Base-by-base conservation (phyloP, 345 rosid species). In the Stellera chamaejasme region DNA sequence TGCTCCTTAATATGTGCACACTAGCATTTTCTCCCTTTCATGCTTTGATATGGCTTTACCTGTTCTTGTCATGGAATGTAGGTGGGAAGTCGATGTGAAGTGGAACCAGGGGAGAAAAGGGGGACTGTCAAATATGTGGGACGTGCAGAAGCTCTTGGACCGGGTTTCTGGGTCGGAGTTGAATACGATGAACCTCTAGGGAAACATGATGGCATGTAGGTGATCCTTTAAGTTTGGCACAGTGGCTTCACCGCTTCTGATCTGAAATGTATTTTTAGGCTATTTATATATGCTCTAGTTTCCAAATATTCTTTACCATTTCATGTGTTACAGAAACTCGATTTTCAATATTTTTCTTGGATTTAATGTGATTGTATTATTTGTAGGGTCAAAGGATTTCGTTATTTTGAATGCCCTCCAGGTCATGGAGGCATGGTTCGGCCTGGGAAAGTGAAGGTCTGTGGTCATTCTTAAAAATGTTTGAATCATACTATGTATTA, bases 101-200 rank as follows among this genome's bases (percentile, higher is more conserved):
- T 91, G 79, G 92, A 85, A 66, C 88, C 87, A 2, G 95, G 96
- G 71, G 92, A 69, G 61, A 91, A 91, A 83, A 85, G 95, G 76
- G 98, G 98, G 65, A 61, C 74, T 47, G 81, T 88, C 69, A 91
- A 85, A 75, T 88, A 66, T 66, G 82, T 82, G 45, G 96, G 96
- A 64, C 79, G 43, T 70, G 96, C 95, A 27, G 90, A 88, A 72
- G 62, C 88, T 26, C 70, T 89, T 53, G 85, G 89, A 46, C 82
- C 85, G 26, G 96, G 97, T 70, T 89, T 84, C 61, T 93, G 97
- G 97, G 75, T 93, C 68, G 97, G 99, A 53, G 72, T 89, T 71
- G 91, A 88, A 67, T 89, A 81, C 67, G 99, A 93, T 62, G 97
- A 93, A 71, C 99, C 96, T 11, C 51, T 89, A 66, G 99, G 97